Base-by-base conservation (phyloP, 495 filamentous ascomycete genomes). In the Penicillium argentinense region DNA sequence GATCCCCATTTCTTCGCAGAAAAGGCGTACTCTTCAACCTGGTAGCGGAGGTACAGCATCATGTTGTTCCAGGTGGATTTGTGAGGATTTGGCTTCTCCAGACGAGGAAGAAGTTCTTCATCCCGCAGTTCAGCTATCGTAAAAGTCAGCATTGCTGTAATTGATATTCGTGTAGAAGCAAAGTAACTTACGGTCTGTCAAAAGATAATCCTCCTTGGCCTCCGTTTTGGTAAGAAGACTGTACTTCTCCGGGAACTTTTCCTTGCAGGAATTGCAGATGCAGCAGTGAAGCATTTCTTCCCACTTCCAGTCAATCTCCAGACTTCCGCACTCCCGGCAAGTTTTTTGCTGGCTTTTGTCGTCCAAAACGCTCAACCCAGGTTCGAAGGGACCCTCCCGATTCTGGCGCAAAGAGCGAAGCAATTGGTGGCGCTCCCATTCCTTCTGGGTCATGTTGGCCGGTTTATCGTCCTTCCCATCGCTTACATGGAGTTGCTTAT, bases 11-110 rank as follows among this genome's bases (percentile, higher is more conserved):
- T 87, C 61, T 87, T 89, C 7, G 75, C 62, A 0, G 76, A 82
- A 56, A 96, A 86, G 1, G 89, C 93, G 59, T 95, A 96, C 37
- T 87, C 88, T 56, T 98, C 93, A 2, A 98, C 85, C 59, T 98
- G 95, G 47, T 83, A 97, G 1, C 95, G 85, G 7, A 98, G 74
- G 61, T 87, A 98, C 1, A 98, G 81, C 87, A 93, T 93, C 93
- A 98, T 97, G 71, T 93, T 89, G 58, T 96, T 91, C 89, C 89
- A 98, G 25, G 91, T 90, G 0, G 84, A 81, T 60, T 96, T 96
- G 63, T 97, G 92, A 14, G 93, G 93, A 59, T 98, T 98, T 4
- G 95, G 93, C 19, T 82, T 83, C 49, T 88, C 87, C 0, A 98
- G 69, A 63, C 90, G 90, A 1, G 93, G 93, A 3, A 98, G 74